Conservation (phyloP, 78 protist species). For the Speleostelium caveatum region DNA sequence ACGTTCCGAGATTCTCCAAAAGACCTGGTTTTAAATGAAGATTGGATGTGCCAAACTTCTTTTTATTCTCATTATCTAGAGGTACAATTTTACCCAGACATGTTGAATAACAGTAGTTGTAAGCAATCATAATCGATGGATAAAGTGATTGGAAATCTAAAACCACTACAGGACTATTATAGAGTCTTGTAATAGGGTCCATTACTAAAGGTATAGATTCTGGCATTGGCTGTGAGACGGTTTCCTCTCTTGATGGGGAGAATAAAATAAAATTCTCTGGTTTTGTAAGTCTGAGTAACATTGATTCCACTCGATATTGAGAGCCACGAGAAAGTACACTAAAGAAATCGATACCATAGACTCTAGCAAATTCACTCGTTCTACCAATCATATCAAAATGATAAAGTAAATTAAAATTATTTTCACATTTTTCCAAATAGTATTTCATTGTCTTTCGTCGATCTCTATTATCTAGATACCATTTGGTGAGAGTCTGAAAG, state of each 20-base stretch:
- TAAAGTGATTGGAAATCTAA: slow-evolving; percentile 97
- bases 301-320: slow-evolving; percentile 96
- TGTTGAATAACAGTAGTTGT: slow-evolving; percentile 95
- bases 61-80: neutral
- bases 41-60: slow-evolving; percentile 58
- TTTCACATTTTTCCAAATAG: neutral
- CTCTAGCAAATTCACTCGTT: slow-evolving; percentile 93
- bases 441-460: slow-evolving; percentile 51
- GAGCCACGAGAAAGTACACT: slow-evolving; percentile 92
- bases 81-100: slow-evolving; percentile 55
- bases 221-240: slow-evolving; percentile 70
- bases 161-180: slow-evolving; percentile 94
- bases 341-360: slow-evolving; percentile 94
- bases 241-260: slow-evolving; percentile 82
- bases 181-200: slow-evolving; percentile 91
- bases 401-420: slow-evolving; percentile 45
- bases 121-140: slow-evolving; percentile 97
- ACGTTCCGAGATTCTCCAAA: neutral
- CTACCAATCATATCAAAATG: slow-evolving; percentile 86
- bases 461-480: slow-evolving; percentile 18
- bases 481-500: slow-evolving; percentile 37
- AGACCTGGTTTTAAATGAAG: slow-evolving; percentile 69
- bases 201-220: slow-evolving; percentile 94
- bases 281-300: slow-evolving; percentile 91
- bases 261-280: slow-evolving; percentile 80